Evolutionary conservation across 1,284 basidiomycete genomes (phyloP).

Genomic region (Rhodotorula glutinis): DNA sequence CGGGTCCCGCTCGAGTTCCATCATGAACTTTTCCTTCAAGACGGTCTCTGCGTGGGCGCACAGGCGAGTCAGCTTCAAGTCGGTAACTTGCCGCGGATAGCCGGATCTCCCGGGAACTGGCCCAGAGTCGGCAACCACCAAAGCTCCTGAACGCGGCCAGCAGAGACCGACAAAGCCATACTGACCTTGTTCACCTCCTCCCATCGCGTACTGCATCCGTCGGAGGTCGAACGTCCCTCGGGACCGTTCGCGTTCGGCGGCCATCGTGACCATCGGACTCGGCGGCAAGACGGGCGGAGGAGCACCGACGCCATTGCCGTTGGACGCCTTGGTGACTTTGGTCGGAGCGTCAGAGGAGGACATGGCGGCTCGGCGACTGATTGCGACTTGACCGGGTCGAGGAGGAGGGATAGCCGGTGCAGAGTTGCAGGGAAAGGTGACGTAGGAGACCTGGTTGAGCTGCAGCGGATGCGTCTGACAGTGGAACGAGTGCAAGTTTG

Average conservation of each 20-base stretch:
- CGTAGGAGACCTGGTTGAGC: too few species aligned
- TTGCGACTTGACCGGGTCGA: too few species aligned
- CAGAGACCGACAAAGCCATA: too few species aligned
- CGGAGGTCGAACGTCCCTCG: conserved; percentile 50
- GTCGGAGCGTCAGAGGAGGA: background rate
- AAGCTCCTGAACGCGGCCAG: too few species aligned
- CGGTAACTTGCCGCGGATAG: background rate
- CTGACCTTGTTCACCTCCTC: conserved; percentile 46
- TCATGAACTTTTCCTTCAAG: conserved; percentile 41
- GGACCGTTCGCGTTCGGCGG: conserved; percentile 44
- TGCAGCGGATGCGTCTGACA: too few species aligned
- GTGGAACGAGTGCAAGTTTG: too few species aligned
- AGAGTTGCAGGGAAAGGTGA: too few species aligned
- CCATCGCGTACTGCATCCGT: conserved; percentile 49
- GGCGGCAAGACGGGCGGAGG: background rate
- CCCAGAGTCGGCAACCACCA: too few species aligned
- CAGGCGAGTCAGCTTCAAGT: background rate
- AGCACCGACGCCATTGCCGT: background rate
- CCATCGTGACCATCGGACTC: conserved; percentile 44
- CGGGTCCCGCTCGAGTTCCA: conserved; percentile 38
- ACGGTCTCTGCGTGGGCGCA: conserved; percentile 30
- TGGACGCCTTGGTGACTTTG: background rate
- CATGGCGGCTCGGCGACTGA: background rate
- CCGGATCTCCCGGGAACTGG: background rate
- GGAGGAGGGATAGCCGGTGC: too few species aligned